Conservation (phyloP, 768 basidiomycete genomes). For the Kondoa malvinella region DNA sequence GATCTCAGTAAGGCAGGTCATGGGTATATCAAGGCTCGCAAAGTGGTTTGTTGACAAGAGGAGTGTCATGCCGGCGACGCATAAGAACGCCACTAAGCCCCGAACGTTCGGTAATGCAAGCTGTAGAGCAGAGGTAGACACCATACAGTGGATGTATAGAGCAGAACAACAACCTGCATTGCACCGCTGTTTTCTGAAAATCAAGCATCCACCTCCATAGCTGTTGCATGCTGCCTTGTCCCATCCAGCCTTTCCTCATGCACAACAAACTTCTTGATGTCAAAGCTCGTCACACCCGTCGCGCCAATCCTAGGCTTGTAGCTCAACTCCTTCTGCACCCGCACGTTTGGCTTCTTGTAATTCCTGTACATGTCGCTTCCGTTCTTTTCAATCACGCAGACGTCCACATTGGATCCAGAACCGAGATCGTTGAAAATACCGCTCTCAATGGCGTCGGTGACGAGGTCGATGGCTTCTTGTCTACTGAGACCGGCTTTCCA, state of each 20-base stretch:
- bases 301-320: constrained; percentile 20
- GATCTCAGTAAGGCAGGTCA: too few species aligned
- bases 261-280: constrained; percentile 23
- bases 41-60: too few species aligned
- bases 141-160: background rate
- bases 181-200: background rate
- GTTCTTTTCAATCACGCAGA: constrained; percentile 74
- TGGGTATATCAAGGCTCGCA: too few species aligned
- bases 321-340: constrained; percentile 32
- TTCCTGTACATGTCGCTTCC: constrained; percentile 87
- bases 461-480: constrained; percentile 61
- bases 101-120: too few species aligned
- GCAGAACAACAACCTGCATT: background rate
- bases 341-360: constrained; percentile 75
- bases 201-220: background rate
- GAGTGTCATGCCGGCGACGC: too few species aligned
- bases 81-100: too few species aligned
- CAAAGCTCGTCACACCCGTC: constrained; percentile 9
- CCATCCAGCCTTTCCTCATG: constrained; percentile 16
- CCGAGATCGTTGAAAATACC: constrained; percentile 99
- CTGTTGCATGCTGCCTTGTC: background rate
- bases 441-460: constrained; percentile 69
- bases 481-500: constrained; percentile 79
- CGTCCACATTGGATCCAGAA: constrained; percentile 96
- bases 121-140: too few species aligned